Base-by-base conservation (phyloP, 2,329 filamentous ascomycete species). In the Chalaropsis ovoidea region DNA sequence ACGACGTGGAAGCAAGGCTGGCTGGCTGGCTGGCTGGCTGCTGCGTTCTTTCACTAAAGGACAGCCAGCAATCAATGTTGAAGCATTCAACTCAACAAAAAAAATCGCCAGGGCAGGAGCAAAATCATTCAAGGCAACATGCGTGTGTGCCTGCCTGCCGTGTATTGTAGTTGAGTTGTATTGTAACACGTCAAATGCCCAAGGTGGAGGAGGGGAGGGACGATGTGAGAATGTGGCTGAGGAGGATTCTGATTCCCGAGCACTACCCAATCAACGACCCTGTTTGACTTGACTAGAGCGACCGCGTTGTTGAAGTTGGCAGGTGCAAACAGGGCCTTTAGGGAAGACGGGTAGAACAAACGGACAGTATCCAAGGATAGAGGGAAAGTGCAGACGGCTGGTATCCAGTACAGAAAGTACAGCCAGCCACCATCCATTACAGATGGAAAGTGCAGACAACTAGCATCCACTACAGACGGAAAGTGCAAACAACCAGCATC, bases 131-230 rank as follows among this genome's bases (percentile, higher is more conserved):
- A 1, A 58, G 27, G 1, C 5, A 58, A 4, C 31, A 31, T 22
- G 17, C 31, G 52, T 35, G 27, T 19, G 27, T 31, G 27, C 54
- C 47, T 52, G 10, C 47, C 47, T 39, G 35, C 35, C 6, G 31
- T 39, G 47, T 27, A 52, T 27, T 52, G 54, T 6, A 17, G 43
- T 19, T 43, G 3, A 43, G 42, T 19, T n/a, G 43, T n/a, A 58
- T 58, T 58, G 54, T 58, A 39, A 39, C 54, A 58, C 54, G 54
- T 31, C 54, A 58, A 58, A 58, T 52, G 22, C 1, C 52, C 52
- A 56, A 56, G 11, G 15, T 13, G 17, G 42, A 43, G 0, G 15
- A 8, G 43, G n/a, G 15, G 13, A 13, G n/a, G 43, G 39, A n/a
- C n/a, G n/a, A n/a, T n/a, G 2, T 13, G 54, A 5, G 39, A 58